These are phyloP conservation scores for Acacia crassicarpa DNA, from an alignment of 306 rosid genomes.

Conservation along the genomic window DNA sequence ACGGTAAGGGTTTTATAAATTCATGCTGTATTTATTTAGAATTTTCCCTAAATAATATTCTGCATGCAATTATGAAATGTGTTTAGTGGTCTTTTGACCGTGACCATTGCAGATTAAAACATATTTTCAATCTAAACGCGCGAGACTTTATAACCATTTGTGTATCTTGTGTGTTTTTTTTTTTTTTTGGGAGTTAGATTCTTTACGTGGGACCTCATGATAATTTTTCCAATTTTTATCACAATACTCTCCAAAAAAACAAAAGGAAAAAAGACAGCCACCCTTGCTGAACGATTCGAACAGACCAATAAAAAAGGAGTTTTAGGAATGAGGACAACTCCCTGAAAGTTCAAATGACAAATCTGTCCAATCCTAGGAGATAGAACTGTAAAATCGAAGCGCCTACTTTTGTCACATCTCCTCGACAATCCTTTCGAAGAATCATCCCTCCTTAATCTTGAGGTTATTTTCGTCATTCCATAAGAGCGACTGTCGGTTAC, in stretches of 20 bases:
- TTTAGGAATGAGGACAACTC: not conserved
- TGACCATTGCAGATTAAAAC: not conserved
- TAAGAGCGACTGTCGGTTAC: slow-evolving; percentile 40
- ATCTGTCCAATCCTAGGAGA: slow-evolving; percentile 5
- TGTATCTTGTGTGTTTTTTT: too few species aligned
- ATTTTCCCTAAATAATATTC: too few species aligned
- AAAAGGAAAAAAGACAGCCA: not conserved
- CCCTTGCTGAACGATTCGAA: not conserved
- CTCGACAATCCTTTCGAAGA: not conserved
- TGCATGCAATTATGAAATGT: too few species aligned
- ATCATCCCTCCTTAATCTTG: not conserved
- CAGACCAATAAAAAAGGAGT: not conserved
- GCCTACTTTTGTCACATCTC: slow-evolving; percentile 7
- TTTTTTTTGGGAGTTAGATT: too few species aligned
- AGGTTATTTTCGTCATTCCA: slow-evolving; percentile 34
- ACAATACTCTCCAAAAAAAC: not conserved
- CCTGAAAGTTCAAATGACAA: slow-evolving; percentile 18
- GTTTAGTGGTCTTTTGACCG: too few species aligned
- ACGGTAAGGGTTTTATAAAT: too few species aligned
- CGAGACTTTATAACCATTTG: not conserved
- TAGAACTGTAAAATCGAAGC: not conserved
- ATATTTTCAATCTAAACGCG: not conserved
- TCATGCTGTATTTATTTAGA: too few species aligned
- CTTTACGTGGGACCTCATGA: too few species aligned
- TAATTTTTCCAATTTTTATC: not conserved